Base-by-base conservation (phyloP, 2,329 filamentous ascomycete species). In the Spiromastix sp. region DNA sequence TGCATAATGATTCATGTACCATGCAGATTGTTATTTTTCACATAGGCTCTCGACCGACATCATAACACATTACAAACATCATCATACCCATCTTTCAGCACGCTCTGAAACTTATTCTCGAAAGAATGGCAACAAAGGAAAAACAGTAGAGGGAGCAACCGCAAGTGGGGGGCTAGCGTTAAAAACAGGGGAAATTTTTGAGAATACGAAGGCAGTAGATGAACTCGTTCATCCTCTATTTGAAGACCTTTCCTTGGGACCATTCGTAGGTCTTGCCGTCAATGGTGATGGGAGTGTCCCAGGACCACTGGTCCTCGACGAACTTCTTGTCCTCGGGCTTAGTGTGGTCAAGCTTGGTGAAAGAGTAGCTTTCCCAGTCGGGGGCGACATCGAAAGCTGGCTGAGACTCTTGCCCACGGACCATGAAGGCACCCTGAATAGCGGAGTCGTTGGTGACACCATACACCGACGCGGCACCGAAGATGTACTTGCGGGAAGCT, bases 171-270 rank as follows among this genome's bases (percentile, higher is more conserved):
- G n/a, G n/a, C n/a, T n/a, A n/a, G n/a, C n/a, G n/a, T n/a, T n/a
- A n/a, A n/a, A n/a, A 16, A 1, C 13, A 19, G 30, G 17, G 15
- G 11, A 27, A 6, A 32, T 10, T 12, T n/a, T 10, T 17, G 18
- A 28, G 30, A 15, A 36, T 15, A 40, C 13, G 17, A 7, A 7
- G 21, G 21, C 7, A 7, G 7, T 7, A 24, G 21, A n/a, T 7
- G 21, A 19, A 38, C 15, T 21, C 26, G 16, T 7, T 29, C 13
- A 21, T 34, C 21, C 19, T 71, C 76, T 94, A 96, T 77, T 96
- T 96, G 83, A 95, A 96, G 64, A 96, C 86, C 79, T 96, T 95
- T 63, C 91, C 91, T 56, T 85, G 81, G 58, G 82, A 82, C 71
- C 81, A 85, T 63, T 77, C 68, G 70, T 87, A 93, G 59, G 80